phyloP scores from a whole-genome alignment of 371 early-diverging fungal species.

The Mucor ambiguus region DNA sequence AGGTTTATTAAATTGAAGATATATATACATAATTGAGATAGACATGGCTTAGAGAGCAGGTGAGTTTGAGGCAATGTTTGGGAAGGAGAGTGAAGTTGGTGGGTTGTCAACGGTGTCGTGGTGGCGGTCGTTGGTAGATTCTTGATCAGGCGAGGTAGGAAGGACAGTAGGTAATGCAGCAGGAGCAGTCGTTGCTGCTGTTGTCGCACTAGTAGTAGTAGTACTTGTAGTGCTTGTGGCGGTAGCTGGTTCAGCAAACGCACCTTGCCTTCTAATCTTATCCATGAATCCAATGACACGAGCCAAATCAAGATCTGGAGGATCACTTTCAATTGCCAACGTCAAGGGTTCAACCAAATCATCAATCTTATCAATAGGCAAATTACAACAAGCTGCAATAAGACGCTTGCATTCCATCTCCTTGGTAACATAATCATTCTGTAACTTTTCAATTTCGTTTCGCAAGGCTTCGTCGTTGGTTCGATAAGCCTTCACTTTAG shows the following conservation, averaged over 20 bases:
- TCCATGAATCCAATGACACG: constrained; percentile 65
- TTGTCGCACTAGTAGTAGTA: not conserved
- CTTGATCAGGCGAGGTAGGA: not conserved
- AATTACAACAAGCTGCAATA: constrained; percentile 75
- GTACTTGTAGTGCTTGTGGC: not conserved
- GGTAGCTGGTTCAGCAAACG: constrained; percentile 7
- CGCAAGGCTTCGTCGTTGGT: constrained; percentile 44
- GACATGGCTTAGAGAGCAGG: not conserved
- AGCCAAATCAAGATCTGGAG: constrained; percentile 61
- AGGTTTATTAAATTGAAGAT: not conserved
- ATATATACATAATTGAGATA: not conserved
- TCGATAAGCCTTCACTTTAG: constrained; percentile 53
- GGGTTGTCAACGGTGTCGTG: not conserved
- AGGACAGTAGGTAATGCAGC: not conserved
- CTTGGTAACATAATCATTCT: constrained; percentile 46
- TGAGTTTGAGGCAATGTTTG: not conserved
- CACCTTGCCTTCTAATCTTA: constrained; percentile 24
- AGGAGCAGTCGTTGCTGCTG: not conserved
- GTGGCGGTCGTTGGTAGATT: not conserved
- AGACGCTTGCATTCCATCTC: constrained; percentile 75
- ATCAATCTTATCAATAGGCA: constrained; percentile 71
- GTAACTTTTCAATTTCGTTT: constrained; percentile 40
- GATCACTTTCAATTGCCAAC: constrained; percentile 76
- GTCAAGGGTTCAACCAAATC: constrained; percentile 67
- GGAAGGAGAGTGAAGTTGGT: not conserved